A percentile compares a stretch with the other conserved stretches of the same genome.
phyloP scores from a whole-genome alignment of 495 filamentous ascomycete species.

The Pseudomonodictys pantanalensis region DNA sequence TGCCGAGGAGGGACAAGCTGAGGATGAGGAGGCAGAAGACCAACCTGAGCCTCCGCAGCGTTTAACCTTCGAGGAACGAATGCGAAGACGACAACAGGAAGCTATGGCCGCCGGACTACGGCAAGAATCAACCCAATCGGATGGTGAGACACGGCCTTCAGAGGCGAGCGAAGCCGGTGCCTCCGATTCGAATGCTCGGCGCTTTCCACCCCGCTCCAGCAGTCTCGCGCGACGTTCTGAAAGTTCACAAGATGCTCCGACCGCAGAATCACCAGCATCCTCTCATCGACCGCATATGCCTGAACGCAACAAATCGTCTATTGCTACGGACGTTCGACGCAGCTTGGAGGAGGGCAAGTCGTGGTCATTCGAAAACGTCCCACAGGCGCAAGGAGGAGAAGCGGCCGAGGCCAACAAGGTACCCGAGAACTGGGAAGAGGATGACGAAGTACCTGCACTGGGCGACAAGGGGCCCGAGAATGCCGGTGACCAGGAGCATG shows the following conservation, averaged over 20 bases:
- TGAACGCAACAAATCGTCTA: conserved; percentile 33
- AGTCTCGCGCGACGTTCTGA: neutral
- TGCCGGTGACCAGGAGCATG: conserved; percentile 25
- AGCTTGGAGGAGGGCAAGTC: conserved; percentile 35
- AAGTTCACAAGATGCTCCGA: neutral
- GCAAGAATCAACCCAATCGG: too few species aligned
- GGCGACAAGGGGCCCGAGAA: neutral
- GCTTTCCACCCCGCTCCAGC: conserved; percentile 3
- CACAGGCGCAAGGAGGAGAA: neutral
- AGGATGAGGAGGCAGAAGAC: neutral
- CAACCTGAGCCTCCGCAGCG: neutral
- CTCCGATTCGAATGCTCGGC: neutral
- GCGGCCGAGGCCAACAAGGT: neutral
- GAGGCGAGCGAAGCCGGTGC: neutral
- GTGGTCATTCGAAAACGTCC: conserved; percentile 21
- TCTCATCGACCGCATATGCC: conserved; percentile 38
- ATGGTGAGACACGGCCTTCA: neutral
- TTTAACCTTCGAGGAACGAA: too few species aligned
- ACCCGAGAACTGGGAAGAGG: conserved; percentile 17
- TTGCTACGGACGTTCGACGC: conserved; percentile 40
- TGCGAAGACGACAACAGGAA: too few species aligned
- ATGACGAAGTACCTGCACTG: neutral
- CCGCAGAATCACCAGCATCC: neutral
- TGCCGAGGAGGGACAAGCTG: neutral
- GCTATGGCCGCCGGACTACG: too few species aligned